Evolutionary conservation across 805 yeast genomes (phyloP).

Genomic region (Ogataea ramenticola): DNA sequence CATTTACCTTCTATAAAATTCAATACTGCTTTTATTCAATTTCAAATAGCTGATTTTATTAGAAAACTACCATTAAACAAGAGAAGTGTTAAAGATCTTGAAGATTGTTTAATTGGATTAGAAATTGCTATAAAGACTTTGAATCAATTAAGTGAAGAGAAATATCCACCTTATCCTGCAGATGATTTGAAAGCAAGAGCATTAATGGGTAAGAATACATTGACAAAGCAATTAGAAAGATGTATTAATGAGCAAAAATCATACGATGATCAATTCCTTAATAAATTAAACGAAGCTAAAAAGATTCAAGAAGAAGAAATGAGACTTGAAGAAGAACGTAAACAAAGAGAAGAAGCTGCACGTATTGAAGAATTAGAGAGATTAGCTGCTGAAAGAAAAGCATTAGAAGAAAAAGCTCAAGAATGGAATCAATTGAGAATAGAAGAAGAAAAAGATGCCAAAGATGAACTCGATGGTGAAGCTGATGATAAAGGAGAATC

Average conservation of each 20-base stretch:
- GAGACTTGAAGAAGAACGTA: conserved; percentile 34
- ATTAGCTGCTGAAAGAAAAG: conserved; percentile 37
- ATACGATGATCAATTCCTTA: conserved; percentile 49
- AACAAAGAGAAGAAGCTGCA: conserved; percentile 38
- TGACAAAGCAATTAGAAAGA: conserved; percentile 63
- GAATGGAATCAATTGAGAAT: conserved; percentile 41
- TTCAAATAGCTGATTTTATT: conserved; percentile 79
- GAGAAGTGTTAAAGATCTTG: conserved; percentile 58
- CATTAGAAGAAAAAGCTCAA: conserved; percentile 48
- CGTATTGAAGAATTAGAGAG: conserved; percentile 37
- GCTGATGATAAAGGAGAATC: conserved; percentile 25
- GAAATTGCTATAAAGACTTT: conserved; percentile 54
- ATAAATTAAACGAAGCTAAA: conserved; percentile 68
- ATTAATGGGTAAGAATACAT: conserved; percentile 72
- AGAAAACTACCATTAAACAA: conserved; percentile 52
- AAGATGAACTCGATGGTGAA: conserved; percentile 25
- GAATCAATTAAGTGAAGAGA: conserved; percentile 47
- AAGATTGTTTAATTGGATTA: conserved; percentile 47
- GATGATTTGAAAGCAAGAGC: conserved; percentile 81
- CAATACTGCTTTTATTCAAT: conserved; percentile 78
- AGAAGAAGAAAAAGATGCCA: conserved; percentile 28
- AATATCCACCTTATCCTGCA: conserved; percentile 69
- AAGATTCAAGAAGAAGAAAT: conserved; percentile 52
- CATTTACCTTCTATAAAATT: conserved; percentile 48
- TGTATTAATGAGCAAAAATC: conserved; percentile 66